Base-by-base conservation (phyloP, 208 protist species). In the Porcisia deanei region DNA sequence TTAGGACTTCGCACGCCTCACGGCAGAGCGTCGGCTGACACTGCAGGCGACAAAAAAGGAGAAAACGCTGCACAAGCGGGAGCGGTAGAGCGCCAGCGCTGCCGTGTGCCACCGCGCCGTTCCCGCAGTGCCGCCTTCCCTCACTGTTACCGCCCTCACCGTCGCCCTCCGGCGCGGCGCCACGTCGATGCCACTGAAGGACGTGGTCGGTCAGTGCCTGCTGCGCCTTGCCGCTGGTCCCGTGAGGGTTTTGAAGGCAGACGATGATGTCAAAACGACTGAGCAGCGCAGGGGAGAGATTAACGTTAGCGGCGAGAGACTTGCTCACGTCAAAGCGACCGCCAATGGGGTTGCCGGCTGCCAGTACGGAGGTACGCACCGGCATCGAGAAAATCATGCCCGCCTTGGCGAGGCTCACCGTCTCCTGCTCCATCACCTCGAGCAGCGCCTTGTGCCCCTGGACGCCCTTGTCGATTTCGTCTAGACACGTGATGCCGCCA, bases 351-450 rank as follows among this genome's bases (percentile, higher is more conserved):
- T 99, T 99, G 16, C 99, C 99, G 3, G 99, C 99, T 0, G 99
- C 99, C 47, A 99, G 92, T 20, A 99, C 94, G 39, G 96, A 92
- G 8, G 98, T 98, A 64, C 98, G 90, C 59, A 99, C 97, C 1
- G 98, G 98, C 68, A 99, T 94, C 25, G 91, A 98, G 86, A 98
- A 99, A 34, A 99, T 95, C 87, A 97, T 91, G 53, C 98, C 98
- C 5, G 98, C 99, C 89, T 99, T 99, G 16, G 99, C 99, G 49
- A 99, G 98, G 69, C 97, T 99, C 52, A 99, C 98, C 41, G 89
- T 95, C 85, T 99, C 98, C 88, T 99, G 99, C 85, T 99, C 99
- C 99, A 99, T 99, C 22, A 99, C 99, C 88, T 99, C 99, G 10
- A 99, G 89, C 59, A 99, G 93, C 20, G 99, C 97, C 71, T 98